Base-by-base conservation (phyloP, 2,329 filamentous ascomycete species). In the Zarea fungicola region DNA sequence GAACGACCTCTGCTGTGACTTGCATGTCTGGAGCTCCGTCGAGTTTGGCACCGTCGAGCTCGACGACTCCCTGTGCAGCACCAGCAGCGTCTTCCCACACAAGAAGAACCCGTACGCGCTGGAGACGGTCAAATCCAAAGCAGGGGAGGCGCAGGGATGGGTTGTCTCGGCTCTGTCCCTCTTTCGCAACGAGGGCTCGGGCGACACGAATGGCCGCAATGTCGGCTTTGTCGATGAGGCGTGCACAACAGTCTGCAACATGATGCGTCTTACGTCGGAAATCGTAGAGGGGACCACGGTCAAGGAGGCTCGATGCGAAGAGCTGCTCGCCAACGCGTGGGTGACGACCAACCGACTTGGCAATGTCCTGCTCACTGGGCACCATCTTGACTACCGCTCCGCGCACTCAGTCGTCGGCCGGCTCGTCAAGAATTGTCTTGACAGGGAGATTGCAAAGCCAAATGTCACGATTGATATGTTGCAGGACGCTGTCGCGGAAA, bases 31-130 rank as follows among this genome's bases (percentile, higher is more conserved):
- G 26, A 40, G 35, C 14, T 49, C 51, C 31, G 41, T 47, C 34
- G 48, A 53, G 31, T 44, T 50, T 26, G 49, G 42, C 21, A 31
- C 43, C 14, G 40, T 52, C n/a, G 40, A 49, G 28, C 35, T 55
- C 11, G 42, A 43, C 37, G 52, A 48, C 28, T 34, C 35, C 10
- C 47, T 48, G 6, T 52, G 50, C 39, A 36, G 26, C 14, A 48
- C 50, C n/a, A 52, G 50, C 35, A 51, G 50, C 40, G 44, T 52
- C 36, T 49, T 52, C 23, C 52, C 52, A 2, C 52, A 52, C 22
- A 54, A 54, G 48, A 47, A 50, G 23, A 54, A 54, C 29, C 48
- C 48, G 3, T 47, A 41, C 23, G 47, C 41, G 11, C 43, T 51
- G 13, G 52, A 54, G 34, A 47, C 43, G 7, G 52, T 54, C 26